Conservation (phyloP, 2,329 filamentous ascomycete species). For the Fonsecaea multimorphosa region DNA sequence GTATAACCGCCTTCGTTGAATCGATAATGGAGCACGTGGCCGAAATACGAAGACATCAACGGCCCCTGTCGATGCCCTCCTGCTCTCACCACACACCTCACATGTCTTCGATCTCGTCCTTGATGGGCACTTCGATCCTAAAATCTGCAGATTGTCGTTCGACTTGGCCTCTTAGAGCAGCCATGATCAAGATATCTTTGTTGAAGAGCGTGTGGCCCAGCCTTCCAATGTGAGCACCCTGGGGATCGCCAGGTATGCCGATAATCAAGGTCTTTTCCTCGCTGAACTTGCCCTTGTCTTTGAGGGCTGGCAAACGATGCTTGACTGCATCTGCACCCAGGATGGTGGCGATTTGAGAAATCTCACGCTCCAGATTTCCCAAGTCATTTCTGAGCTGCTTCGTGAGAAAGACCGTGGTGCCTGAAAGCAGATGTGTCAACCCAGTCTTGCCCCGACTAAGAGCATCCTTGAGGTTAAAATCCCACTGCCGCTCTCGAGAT, state of each 20-base stretch:
- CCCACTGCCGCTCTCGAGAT: slow-evolving; percentile 49
- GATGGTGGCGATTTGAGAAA: slow-evolving; percentile 26
- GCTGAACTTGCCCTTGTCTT: slow-evolving; percentile 32
- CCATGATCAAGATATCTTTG: slow-evolving; percentile 52
- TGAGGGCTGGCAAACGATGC: slow-evolving; percentile 24
- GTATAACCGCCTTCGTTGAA: not conserved
- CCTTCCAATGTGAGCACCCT: slow-evolving; percentile 44
- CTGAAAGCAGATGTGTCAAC: slow-evolving; percentile 41
- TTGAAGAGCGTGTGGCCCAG: slow-evolving; percentile 47
- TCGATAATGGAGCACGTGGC: not conserved
- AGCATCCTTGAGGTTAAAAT: slow-evolving; percentile 44
- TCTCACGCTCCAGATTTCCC: slow-evolving; percentile 33
- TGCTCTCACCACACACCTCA: not conserved
- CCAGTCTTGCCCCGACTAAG: slow-evolving; percentile 38
- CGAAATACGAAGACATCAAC: not conserved
- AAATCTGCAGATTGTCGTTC: slow-evolving; percentile 42
- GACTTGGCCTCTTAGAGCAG: slow-evolving; percentile 52
- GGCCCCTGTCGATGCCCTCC: not conserved
- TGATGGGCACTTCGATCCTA: slow-evolving; percentile 19
- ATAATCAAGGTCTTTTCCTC: slow-evolving; percentile 45
- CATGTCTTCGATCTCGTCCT: slow-evolving; percentile 19
- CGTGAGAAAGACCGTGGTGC: slow-evolving; percentile 47
- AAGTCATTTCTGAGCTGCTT: slow-evolving; percentile 46
- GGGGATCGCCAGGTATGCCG: slow-evolving; percentile 47
- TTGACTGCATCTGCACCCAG: slow-evolving; percentile 32